Conservation (phyloP, 805 yeast species). For the Candida alai region DNA sequence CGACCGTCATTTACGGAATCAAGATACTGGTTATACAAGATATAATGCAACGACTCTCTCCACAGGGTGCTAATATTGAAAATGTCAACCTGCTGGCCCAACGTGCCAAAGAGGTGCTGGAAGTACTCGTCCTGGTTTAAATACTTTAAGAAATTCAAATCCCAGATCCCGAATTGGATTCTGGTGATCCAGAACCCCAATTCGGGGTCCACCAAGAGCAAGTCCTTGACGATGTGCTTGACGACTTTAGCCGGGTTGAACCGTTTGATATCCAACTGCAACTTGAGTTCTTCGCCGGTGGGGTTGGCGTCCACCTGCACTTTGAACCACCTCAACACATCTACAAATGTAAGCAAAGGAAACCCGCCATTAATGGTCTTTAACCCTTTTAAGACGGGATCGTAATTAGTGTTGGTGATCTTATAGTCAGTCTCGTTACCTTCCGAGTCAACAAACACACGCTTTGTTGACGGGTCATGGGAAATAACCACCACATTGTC, state of each 20-base stretch:
- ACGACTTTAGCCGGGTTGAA: constrained; percentile 34
- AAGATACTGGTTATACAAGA: constrained; percentile 34
- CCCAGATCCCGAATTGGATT: constrained; percentile 41
- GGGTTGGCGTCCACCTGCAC: constrained; percentile 15
- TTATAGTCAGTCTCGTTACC: constrained; percentile 33
- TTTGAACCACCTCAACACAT: constrained; percentile 31
- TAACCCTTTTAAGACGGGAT: constrained; percentile 23
- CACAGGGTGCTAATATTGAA: constrained; percentile 34
- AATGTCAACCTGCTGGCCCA: constrained; percentile 27
- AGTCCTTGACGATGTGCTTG: constrained; percentile 26
- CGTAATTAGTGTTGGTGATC: constrained; percentile 29
- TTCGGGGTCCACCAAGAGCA: constrained; percentile 25
- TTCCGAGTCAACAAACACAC: constrained; percentile 31
- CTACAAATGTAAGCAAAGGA: constrained; percentile 26
- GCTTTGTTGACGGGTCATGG: constrained; percentile 37
- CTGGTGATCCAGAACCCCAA: constrained; percentile 36
- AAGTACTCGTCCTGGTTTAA: constrained; percentile 37
- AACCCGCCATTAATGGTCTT: constrained; percentile 32
- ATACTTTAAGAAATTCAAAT: constrained; percentile 32
- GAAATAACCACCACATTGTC: constrained; percentile 38
- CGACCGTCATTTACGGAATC: constrained; percentile 16
- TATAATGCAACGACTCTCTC: constrained; percentile 28
- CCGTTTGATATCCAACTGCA: constrained; percentile 39
- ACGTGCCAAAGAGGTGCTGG: constrained; percentile 20
- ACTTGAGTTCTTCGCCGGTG: constrained; percentile 15